Evolutionary conservation across 192 early-diverging fungal genomes (phyloP), one percentile per base, ranked within the genome.

Genomic region (Coemansia sp.): DNA sequence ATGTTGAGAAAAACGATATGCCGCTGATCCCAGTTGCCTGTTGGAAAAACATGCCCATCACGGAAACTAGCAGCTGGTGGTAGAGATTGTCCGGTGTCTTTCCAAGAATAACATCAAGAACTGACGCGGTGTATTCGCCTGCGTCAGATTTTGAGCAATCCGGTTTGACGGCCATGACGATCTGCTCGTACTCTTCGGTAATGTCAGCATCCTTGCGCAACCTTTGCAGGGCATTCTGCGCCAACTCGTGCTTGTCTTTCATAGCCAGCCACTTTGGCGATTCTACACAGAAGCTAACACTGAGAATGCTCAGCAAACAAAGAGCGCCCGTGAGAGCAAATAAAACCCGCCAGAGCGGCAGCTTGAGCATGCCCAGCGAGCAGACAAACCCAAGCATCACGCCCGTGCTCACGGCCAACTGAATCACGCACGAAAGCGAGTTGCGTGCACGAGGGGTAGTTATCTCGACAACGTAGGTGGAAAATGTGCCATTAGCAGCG

Each of bases 1-100:
- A 87, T 12, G 92, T 91, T 0, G 87, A 90, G 65, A 91, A 95
- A 73, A 90, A 93, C 60, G 91, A 86, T 13, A 93, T 85, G 16
- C 87, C 91, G 72, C 90, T 90, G 62, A 95, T 92, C 19, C 92
- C 94, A 43, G 86, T 87, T 38, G 90, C 71, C 70, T 95, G 94
- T 77, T 95, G 94, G 43, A 84, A 71, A 5, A 88, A 64, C 70
- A 92, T 91, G 10, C 89, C 20, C 7, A 84, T 63, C n/a, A 89
- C 63, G 32, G 88, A 82, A 20, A 86, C 83, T 1, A 91, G 6
- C 5, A 93, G 77, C 45, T 90, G 87, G 41, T 77, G 72, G 11
- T 85, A 74, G 44, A 92, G 84, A 37, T 86, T 84, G 53, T 84
- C 77, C 7, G 77, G 74, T 3, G 78, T 79, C 16, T 63, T 81